phyloP scores from a whole-genome alignment of 805 yeast species.

The Wickerhamia fluorescens region DNA sequence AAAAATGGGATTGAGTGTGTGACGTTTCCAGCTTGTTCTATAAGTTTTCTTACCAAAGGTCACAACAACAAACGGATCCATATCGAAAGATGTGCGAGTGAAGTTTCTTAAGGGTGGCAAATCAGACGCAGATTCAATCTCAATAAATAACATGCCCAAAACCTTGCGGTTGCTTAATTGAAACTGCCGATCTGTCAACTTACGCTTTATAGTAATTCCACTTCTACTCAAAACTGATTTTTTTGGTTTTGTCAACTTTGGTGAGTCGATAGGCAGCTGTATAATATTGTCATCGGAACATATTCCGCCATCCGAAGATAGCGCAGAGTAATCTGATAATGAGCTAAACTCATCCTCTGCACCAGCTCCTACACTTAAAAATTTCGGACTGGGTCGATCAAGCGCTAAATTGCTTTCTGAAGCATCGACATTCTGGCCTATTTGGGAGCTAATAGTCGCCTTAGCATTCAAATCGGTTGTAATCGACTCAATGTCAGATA shows the following conservation, averaged over 20 bases:
- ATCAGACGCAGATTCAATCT: conserved; percentile 64
- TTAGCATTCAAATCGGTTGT: background rate
- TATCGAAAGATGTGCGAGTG: conserved; percentile 74
- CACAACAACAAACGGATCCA: conserved; percentile 94
- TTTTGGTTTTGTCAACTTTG: conserved; percentile 1
- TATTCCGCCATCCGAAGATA: conserved; percentile 6
- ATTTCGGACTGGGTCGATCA: background rate
- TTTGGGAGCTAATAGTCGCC: background rate
- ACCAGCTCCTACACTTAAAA: conserved; percentile 1
- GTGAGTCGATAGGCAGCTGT: background rate
- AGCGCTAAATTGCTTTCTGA: background rate
- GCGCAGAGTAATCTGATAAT: conserved; percentile 13
- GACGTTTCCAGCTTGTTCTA: conserved; percentile 78
- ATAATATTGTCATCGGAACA: background rate
- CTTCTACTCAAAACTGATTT: conserved; percentile 10
- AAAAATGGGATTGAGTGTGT: conserved; percentile 74
- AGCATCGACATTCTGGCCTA: too few species aligned
- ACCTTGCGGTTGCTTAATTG: conserved; percentile 34
- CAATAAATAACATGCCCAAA: conserved; percentile 70
- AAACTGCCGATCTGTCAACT: conserved; percentile 17
- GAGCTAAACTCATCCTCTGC: conserved; percentile 12
- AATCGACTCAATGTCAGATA: conserved; percentile 27
- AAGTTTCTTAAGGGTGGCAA: conserved; percentile 72
- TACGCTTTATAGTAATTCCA: conserved; percentile 2
- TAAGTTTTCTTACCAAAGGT: conserved; percentile 85